Conservation (phyloP, 2,329 filamentous ascomycete species). For the Purpureocillium takamizusanense region DNA sequence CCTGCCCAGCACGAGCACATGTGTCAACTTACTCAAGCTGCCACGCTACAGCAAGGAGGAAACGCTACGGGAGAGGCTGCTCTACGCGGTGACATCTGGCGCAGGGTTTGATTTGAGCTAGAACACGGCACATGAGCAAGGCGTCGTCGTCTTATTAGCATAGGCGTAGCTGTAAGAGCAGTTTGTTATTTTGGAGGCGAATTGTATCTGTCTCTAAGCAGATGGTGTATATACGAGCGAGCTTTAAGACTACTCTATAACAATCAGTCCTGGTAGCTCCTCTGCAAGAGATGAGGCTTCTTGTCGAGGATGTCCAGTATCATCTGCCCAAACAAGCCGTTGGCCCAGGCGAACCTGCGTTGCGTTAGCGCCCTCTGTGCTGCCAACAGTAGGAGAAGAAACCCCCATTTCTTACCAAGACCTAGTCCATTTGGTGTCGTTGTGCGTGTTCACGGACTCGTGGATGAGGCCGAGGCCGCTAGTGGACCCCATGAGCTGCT, state of each 20-base stretch:
- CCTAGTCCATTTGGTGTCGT: constrained; percentile 22
- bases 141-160: constrained; percentile 5
- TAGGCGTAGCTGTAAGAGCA: constrained; percentile 8
- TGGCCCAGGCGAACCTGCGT: constrained; percentile 77
- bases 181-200: neutral
- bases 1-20: constrained; percentile 89
- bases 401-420: constrained; percentile 23
- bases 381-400: too few species aligned
- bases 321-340: constrained; percentile 79
- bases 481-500: constrained; percentile 56
- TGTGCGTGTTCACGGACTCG: constrained; percentile 40
- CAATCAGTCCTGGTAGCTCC: constrained; percentile 33
- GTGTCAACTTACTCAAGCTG: constrained; percentile 88
- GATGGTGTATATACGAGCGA: neutral
- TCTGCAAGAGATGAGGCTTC: constrained; percentile 55
- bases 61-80: constrained; percentile 65
- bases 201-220: neutral
- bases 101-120: constrained; percentile 83
- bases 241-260: neutral
- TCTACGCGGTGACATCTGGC: constrained; percentile 83
- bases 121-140: neutral
- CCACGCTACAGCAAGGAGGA: constrained; percentile 65
- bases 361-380: neutral
- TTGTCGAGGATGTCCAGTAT: constrained; percentile 65
- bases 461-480: constrained; percentile 70